Evolutionary conservation across 2,329 filamentous ascomycete species (phyloP), one percentile per base, ranked within the genome.

Genomic region (Colletotrichum eremochloae): DNA sequence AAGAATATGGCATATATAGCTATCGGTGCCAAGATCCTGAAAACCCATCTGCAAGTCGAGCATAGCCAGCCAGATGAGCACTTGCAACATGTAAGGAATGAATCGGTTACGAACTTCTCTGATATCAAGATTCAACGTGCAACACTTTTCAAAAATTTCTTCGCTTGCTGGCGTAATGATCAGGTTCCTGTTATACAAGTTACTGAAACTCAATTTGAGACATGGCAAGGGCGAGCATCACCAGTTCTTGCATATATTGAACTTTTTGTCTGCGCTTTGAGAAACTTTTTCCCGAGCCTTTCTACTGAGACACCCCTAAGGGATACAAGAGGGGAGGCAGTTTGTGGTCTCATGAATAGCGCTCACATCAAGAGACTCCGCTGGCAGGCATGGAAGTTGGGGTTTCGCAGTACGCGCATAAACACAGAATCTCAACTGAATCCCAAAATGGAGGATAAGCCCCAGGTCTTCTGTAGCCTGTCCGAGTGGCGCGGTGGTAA

Each of bases 1-100:
- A 53, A 33, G 14, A 63, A 63, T 20, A 63, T 63, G 60, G n/a
- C 29, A 31, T 63, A 63, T n/a, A 63, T 63, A 50, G n/a, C 42
- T 15, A 42, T 63, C 40, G 40, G 60, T 18, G 60, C 60, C 20
- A 63, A 44, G 24, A 63, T 63, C 18, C 44, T 63, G 8, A 63
- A 63, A 36, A 44, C 60, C 12, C 29, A 63, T 36, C 36, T 63
- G 24, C n/a, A 20, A 20, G 18, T 40, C 14, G 55, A 36, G 5
- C n/a, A 36, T 18, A 57, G 15, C 24, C 55, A 36, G 55, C 38
- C 31, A n/a, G 55, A 36, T n/a, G 14, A 20, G n/a, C 7, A 12
- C 42, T 38, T 36, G 33, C 60, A 8, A 50, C 14, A n/a, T 20
- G 1, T 14, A 44, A 36, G 50, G 20, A 57, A 36, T 20, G 44